Percentiles rank a stretch among this genome's conserved stretches.
phyloP scores from a whole-genome alignment of 805 yeast species.

The Suhomyces sp. region DNA sequence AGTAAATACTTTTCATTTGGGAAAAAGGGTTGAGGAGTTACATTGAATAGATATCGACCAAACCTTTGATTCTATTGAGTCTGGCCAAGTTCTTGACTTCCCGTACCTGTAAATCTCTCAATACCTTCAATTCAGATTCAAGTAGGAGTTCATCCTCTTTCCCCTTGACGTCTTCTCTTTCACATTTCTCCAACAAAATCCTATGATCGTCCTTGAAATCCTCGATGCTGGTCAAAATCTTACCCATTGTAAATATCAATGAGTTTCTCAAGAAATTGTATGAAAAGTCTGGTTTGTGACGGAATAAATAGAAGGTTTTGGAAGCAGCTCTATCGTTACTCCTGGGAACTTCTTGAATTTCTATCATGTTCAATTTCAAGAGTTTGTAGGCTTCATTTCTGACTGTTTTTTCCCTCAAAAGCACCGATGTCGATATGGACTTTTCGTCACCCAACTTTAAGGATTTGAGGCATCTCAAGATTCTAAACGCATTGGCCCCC shows the following conservation, averaged over 20 bases:
- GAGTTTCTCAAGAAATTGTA: slow-evolving; percentile 36
- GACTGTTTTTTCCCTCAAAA: slow-evolving; percentile 74
- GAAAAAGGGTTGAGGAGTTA: background rate
- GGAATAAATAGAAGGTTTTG: slow-evolving; percentile 79
- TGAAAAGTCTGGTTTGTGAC: slow-evolving; percentile 48
- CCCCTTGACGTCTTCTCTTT: slow-evolving; percentile 87
- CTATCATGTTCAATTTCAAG: slow-evolving; percentile 67
- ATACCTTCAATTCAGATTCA: slow-evolving; percentile 70
- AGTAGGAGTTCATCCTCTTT: slow-evolving; percentile 71
- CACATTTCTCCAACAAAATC: slow-evolving; percentile 72
- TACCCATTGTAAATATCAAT: slow-evolving; percentile 53
- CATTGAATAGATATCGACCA: slow-evolving; percentile 49
- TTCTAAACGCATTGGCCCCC: slow-evolving; percentile 66
- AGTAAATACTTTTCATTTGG: background rate
- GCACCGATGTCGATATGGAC: slow-evolving; percentile 66
- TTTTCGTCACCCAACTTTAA: slow-evolving; percentile 81
- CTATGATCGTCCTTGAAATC: slow-evolving; percentile 56
- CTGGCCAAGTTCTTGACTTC: slow-evolving; percentile 56
- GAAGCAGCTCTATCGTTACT: slow-evolving; percentile 89
- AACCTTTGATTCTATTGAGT: slow-evolving; percentile 51
- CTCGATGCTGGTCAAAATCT: slow-evolving; percentile 48
- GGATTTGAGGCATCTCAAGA: slow-evolving; percentile 72
- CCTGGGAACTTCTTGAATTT: slow-evolving; percentile 91
- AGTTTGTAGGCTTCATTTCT: slow-evolving; percentile 67
- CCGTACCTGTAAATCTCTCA: slow-evolving; percentile 56